Evolutionary conservation across 75 land plant genomes (phyloP), one percentile per base, ranked within the genome.

Genomic region (Isoetes taiwanensis): DNA sequence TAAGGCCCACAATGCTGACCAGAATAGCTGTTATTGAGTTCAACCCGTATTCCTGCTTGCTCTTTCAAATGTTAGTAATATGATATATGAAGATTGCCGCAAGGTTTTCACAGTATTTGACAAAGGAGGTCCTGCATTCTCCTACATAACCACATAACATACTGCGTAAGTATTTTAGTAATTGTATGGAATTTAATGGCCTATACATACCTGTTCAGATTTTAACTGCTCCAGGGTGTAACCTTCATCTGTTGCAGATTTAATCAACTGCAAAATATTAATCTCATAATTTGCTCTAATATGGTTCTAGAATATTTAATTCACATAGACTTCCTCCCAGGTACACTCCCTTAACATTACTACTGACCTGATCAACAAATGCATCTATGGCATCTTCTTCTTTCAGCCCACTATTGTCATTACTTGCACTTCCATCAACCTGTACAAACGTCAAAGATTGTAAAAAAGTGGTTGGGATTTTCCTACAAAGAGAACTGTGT

Each of bases 171-270:
- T n/a, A n/a, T n/a, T n/a, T n/a, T n/a, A n/a, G n/a, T n/a, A n/a
- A n/a, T n/a, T n/a, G n/a, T n/a, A n/a, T n/a, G n/a, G n/a, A n/a
- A n/a, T n/a, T n/a, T n/a, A n/a, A n/a, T n/a, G n/a, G n/a, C n/a
- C n/a, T n/a, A n/a, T 28, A 8, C 46, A 24, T 30, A 65, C 68
- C 68, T 65, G 68, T 52, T 65, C 68, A 5, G 58, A 52, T 58
- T 65, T 65, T 34, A 65, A 34, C 26, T 57, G 29, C 34, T 32
- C 66, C 16, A 65, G 68, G 39, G 57, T 32, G 34, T 65, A 65
- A 20, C 68, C 68, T 17, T 41, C 1, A 24, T 65, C 64, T 29
- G 43, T 29, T 27, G 68, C 68, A 11, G 28, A 10, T 0, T 40
- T 41, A 28, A 65, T 43, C 52, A 65, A 41, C 68, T 65, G 48